Conservation (phyloP, 352 stramenopile genomes). For the Phytopythium delawarense region DNA sequence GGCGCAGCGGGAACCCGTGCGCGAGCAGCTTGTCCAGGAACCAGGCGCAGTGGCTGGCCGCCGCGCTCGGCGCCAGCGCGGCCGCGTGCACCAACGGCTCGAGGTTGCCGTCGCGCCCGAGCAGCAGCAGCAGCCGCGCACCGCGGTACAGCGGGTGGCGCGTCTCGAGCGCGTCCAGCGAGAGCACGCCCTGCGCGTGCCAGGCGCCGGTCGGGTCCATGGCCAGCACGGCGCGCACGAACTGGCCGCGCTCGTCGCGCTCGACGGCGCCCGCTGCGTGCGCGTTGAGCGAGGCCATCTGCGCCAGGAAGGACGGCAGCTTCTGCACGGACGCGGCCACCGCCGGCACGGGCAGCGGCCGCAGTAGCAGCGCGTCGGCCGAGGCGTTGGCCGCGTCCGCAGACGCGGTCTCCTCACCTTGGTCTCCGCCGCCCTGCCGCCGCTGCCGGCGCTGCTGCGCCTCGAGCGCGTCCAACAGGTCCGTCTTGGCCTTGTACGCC, state of each 20-base stretch:
- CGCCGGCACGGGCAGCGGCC: neutral
- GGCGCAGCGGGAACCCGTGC: slow-evolving; percentile 38
- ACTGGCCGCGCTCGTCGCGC: slow-evolving; percentile 17
- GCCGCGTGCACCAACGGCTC: slow-evolving; percentile 30
- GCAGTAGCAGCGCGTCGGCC: too few relatives aligned
- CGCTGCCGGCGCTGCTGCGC: slow-evolving; percentile 11
- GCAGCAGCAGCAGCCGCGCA: slow-evolving; percentile 29
- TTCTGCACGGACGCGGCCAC: slow-evolving; percentile 22
- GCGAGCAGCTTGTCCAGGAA: slow-evolving; percentile 41
- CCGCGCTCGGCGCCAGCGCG: slow-evolving; percentile 31
- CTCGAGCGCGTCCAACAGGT: slow-evolving; percentile 39
- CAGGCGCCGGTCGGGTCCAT: slow-evolving; percentile 38
- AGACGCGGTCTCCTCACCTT: neutral
- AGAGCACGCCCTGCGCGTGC: slow-evolving; percentile 36
- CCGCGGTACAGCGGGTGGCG: slow-evolving; percentile 23
- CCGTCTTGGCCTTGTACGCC: slow-evolving; percentile 53
- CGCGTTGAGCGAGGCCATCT: slow-evolving; percentile 30
- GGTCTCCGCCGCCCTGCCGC: neutral
- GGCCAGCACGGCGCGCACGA: slow-evolving; percentile 31
- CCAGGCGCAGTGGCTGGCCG: slow-evolving; percentile 28
- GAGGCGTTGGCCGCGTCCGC: neutral
- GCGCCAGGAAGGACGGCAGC: slow-evolving; percentile 37
- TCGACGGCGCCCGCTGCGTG: slow-evolving; percentile 30
- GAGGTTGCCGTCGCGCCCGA: slow-evolving; percentile 35
- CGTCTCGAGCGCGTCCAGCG: slow-evolving; percentile 30